Percentiles rank a stretch among this genome's conserved stretches.
Conservation (phyloP, 768 basidiomycete species). For the Galerina marginata region DNA sequence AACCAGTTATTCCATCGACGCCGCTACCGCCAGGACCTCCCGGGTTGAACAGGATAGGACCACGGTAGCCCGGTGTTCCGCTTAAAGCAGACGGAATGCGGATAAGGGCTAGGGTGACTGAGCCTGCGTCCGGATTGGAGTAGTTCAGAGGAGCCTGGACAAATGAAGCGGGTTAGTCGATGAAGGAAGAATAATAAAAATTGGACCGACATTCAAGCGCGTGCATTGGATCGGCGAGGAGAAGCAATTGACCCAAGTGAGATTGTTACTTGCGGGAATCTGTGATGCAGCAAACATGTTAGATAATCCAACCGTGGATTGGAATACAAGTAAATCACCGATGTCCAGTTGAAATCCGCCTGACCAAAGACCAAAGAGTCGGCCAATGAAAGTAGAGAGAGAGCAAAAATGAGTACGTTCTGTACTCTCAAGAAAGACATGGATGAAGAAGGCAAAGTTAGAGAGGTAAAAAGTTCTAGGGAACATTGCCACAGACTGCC, state of each 20-base stretch:
- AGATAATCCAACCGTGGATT: neutral
- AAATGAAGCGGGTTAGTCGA: neutral
- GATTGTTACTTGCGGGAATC: constrained; percentile 21
- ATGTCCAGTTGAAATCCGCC: neutral
- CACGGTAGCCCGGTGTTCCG: constrained; percentile 38
- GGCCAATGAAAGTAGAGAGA: neutral
- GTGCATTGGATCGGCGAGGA: constrained; percentile 34
- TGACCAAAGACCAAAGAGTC: neutral
- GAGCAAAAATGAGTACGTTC: neutral
- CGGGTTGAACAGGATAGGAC: constrained; percentile 51
- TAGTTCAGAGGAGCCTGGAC: constrained; percentile 52
- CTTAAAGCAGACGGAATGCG: constrained; percentile 42
- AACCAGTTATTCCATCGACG: constrained; percentile 29
- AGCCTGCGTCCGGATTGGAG: constrained; percentile 40
- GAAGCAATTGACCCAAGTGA: constrained; percentile 33
- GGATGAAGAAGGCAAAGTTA: neutral
- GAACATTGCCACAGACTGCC: too few species aligned
- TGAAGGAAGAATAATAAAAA: neutral
- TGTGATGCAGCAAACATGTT: neutral
- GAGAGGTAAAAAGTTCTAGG: neutral
- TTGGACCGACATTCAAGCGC: constrained; percentile 31
- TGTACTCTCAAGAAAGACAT: neutral
- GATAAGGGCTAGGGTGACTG: constrained; percentile 47
- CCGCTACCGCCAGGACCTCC: constrained; percentile 57
- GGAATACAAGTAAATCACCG: neutral